Base-by-base conservation (phyloP, 108 stramenopile species). In the Skeletonema grethae region DNA sequence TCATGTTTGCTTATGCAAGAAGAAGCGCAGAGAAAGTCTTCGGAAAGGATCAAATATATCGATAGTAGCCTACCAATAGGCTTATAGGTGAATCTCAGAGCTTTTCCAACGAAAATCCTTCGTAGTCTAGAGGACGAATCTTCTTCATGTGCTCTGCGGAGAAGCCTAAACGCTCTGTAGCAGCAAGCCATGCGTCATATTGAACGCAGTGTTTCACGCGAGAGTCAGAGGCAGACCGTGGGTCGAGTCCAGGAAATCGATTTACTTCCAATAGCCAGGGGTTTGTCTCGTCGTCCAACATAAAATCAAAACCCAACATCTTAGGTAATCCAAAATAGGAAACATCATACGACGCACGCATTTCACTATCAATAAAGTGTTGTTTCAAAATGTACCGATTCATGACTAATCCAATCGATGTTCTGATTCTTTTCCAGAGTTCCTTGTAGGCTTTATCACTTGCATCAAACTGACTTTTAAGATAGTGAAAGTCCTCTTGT, bases 201-300 rank as follows among this genome's bases (percentile, higher is more conserved):
- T 70, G 18, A 41, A 77, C 58, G 53, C 45, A 18, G 32, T 63
- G 55, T 38, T 77, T 77, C 5, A 77, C 76, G 59, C 39, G 34
- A 32, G 63, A 24, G 25, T 70, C 76, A 56, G 66, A 57, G 18
- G 64, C 35, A 15, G 76, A 65, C 16, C 69, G 68, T 29, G 80
- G 80, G 30, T 60, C 70, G 30, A 81, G 65, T 28, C 81, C 76
- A 18, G 91, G 91, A 53, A 92, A 92, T 68, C 91, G 82, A 73
- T 92, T 92, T 9, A 92, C 85, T 80, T 92, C 88, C 30, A 90
- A 76, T 12, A 92, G 76, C 83, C 82, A 88, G 53, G 88, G 87
- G 7, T 75, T 69, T 34, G 62, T 32, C 18, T 62, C 58, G 9
- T 67, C 62, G 61, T 90, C 78, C 41, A 92, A 68, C 28, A 90